These are phyloP conservation scores for Pseudogymnoascus sp. DNA, from an alignment of 2,329 filamentous ascomycete species.

Conservation along the genomic window DNA sequence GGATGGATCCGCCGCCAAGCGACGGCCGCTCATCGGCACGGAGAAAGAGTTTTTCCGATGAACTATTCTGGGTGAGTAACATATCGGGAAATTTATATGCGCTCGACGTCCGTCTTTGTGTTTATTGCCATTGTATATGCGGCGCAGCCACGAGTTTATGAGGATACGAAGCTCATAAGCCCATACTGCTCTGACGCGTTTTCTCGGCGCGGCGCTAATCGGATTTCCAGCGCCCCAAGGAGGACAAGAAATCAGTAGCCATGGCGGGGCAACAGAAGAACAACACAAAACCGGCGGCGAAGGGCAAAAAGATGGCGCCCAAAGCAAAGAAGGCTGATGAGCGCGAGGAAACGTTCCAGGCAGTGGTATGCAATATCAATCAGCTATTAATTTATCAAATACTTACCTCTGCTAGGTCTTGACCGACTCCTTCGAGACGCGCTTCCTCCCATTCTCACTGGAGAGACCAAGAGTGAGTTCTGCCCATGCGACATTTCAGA, in stretches of 20 bases:
- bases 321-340: slow-evolving; percentile 26
- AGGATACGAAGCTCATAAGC: neutral
- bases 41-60: slow-evolving; percentile 8
- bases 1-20: slow-evolving; percentile 5
- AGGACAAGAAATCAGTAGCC: slow-evolving; percentile 7
- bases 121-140: neutral
- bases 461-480: slow-evolving; percentile 75
- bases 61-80: slow-evolving; percentile 11
- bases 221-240: neutral
- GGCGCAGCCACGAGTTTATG: neutral
- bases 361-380: slow-evolving; percentile 25
- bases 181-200: neutral
- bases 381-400: slow-evolving; percentile 1
- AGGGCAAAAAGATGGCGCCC: slow-evolving; percentile 23
- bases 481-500: neutral
- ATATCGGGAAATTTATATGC: slow-evolving; percentile 10
- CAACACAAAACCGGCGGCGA: slow-evolving; percentile 15
- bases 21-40: slow-evolving; percentile 5
- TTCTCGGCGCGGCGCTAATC: slow-evolving; percentile 4
- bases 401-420: slow-evolving; percentile 55
- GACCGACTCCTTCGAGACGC: slow-evolving; percentile 88
- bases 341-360: slow-evolving; percentile 30
- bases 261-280: slow-evolving; percentile 9
- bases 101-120: neutral
- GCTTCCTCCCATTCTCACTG: slow-evolving; percentile 82